Conservation (phyloP, 2,329 filamentous ascomycete species). For the Cephalotrichum gorgonifer region DNA sequence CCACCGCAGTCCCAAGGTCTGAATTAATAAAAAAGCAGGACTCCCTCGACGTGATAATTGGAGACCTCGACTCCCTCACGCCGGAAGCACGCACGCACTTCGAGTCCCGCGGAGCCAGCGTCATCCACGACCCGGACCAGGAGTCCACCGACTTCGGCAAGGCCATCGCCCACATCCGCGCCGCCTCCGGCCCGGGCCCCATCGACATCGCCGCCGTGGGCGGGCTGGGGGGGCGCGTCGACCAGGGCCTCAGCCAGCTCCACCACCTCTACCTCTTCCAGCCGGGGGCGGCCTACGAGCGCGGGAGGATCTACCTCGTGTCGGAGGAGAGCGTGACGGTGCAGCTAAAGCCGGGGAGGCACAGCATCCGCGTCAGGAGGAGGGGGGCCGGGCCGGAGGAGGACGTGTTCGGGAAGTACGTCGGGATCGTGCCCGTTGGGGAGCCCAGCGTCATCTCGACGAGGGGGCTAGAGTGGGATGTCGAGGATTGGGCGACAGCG, state of each 20-base stretch:
- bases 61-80: conserved; percentile 79
- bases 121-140: conserved; percentile 69
- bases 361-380: conserved; percentile 52
- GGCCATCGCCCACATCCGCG: conserved; percentile 52
- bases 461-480: conserved; percentile 81
- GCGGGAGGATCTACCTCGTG: conserved; percentile 63
- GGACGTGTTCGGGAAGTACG: conserved; percentile 60
- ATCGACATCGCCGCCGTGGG: conserved; percentile 71
- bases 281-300: conserved; percentile 31
- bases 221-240: conserved; percentile 79
- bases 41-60: conserved; percentile 65
- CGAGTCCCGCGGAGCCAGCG: conserved; percentile 40
- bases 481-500: conserved; percentile 66
- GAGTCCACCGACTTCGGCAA: conserved; percentile 89
- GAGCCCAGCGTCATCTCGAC: conserved; percentile 73
- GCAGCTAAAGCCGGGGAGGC: conserved; percentile 59
- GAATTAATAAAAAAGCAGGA: conserved; percentile 23
- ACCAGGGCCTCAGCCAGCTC: conserved; percentile 83
- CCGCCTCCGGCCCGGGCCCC: conserved; percentile 6
- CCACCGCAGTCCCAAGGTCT: background rate
- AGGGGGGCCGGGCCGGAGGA: conserved; percentile 4
- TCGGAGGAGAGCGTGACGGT: conserved; percentile 76
- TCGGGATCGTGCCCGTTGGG: conserved; percentile 78
- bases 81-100: conserved; percentile 57
- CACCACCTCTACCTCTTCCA: conserved; percentile 70